Evolutionary conservation across 495 filamentous ascomycete species (phyloP), one percentile per base, ranked within the genome.

Genomic region (Endocarpon pusillum): DNA sequence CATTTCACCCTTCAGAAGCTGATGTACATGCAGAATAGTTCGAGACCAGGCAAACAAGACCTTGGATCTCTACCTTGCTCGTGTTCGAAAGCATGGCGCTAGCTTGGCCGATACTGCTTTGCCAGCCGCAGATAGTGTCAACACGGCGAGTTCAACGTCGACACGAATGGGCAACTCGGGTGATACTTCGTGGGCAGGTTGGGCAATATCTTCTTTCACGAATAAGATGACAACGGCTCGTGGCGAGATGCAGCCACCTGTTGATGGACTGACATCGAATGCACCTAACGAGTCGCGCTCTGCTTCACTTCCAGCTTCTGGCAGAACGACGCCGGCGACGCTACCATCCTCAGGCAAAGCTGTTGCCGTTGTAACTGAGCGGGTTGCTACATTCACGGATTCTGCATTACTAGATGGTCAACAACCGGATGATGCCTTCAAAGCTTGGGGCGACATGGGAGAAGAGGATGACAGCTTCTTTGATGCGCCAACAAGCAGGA

Each of bases 141-240:
- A 58, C 12, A 52, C 67, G 3, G 57, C 64, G 3, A 54, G 53
- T 33, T 55, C 58, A 20, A 33, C 41, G 5, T 39, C 46, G 2
- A 73, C 80, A 3, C 70, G 81, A 15, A 86, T 91, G 60, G 77
- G 75, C 37, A 89, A 81, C 1, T 75, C 78, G 8, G 71, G 63
- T 35, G 72, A 78, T 36, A 71, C 73, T 10, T 69, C 74, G 3
- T 94, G 87, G 91, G 73, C 87, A 3, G 89, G 91, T 26, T 97
- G 89, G 89, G 89, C 89, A 0, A 93, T 97, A 29, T 94, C 89
- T 2, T 92, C 82, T n/a, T 94, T 97, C 54, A 94, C 89, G 3
- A 94, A 94, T 53, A 94, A 91, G 46, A 49, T 97, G 19, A 71
- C 79, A 9, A 53, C 81, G 2, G 81, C 83, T 2, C 76, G 73